These are phyloP conservation scores for Capsella rubella DNA, from an alignment of 441 rosid genomes.

Conservation along the genomic window DNA sequence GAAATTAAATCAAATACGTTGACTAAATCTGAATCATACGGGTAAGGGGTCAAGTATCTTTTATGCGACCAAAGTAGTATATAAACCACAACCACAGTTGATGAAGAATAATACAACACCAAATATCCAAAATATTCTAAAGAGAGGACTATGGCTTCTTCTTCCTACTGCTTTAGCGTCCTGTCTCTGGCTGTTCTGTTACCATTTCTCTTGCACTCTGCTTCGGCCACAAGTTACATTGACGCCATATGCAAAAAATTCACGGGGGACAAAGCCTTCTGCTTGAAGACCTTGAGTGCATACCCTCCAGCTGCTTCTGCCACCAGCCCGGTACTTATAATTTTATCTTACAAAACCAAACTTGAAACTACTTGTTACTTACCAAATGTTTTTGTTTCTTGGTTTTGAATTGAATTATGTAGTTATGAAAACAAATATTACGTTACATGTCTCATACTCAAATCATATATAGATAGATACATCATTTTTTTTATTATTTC, in stretches of 20 bases:
- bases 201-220: background rate
- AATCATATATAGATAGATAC: background rate
- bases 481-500: no score
- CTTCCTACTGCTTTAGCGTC: background rate
- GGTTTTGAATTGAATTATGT: no score
- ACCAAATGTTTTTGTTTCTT: background rate
- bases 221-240: constrained; percentile 7
- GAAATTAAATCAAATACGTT: background rate
- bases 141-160: background rate
- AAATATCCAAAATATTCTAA: background rate
- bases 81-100: background rate
- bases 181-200: background rate
- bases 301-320: constrained; percentile 22
- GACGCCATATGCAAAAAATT: constrained; percentile 17
- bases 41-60: background rate
- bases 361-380: background rate
- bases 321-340: constrained; percentile 15
- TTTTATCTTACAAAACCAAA: background rate
- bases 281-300: constrained; percentile 16
- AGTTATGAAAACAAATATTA: no score
- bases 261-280: constrained; percentile 16
- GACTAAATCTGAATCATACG: background rate
- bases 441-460: background rate
- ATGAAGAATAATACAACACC: background rate
- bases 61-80: background rate